phyloP scores from a whole-genome alignment of 495 filamentous ascomycete species.

The Polyplosphaeria fusca region DNA sequence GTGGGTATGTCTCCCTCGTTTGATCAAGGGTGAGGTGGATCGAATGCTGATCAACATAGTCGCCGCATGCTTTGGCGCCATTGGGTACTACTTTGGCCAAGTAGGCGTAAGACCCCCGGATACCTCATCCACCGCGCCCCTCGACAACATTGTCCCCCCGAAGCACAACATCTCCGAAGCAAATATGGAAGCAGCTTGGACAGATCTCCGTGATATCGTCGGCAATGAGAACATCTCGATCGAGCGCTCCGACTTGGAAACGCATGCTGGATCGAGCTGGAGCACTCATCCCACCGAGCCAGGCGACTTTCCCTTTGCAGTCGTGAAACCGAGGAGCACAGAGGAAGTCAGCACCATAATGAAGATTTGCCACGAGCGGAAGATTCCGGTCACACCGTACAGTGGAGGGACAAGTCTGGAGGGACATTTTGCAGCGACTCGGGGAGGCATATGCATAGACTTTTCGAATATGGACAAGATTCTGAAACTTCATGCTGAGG shows the following conservation, averaged over 20 bases:
- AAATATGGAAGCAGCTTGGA: constrained; percentile 90
- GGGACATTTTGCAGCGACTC: constrained; percentile 72
- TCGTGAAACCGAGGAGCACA: constrained; percentile 40
- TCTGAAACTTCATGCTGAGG: constrained; percentile 64
- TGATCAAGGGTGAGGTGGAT: neutral
- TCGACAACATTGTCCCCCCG: constrained; percentile 58
- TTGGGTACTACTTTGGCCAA: constrained; percentile 71
- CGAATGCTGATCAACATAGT: constrained; percentile 34
- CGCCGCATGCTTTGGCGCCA: constrained; percentile 57
- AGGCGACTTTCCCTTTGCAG: constrained; percentile 38
- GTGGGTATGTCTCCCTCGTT: constrained; percentile 52
- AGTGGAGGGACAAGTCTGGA: constrained; percentile 77
- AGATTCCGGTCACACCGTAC: constrained; percentile 72
- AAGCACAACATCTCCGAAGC: constrained; percentile 66
- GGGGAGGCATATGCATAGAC: constrained; percentile 74
- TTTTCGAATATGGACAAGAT: constrained; percentile 75
- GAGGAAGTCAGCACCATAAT: constrained; percentile 62
- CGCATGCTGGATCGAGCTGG: constrained; percentile 84
- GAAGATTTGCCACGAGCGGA: constrained; percentile 67
- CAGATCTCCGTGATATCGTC: constrained; percentile 80
- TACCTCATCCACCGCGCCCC: constrained; percentile 61
- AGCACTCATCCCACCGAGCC: constrained; percentile 62
- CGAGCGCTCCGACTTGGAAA: constrained; percentile 57
- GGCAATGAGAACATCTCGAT: constrained; percentile 86
- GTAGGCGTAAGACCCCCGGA: constrained; percentile 47